These are phyloP conservation scores for Xanthoconium purpureum DNA, from an alignment of 768 basidiomycete genomes.

Conservation along the genomic window DNA sequence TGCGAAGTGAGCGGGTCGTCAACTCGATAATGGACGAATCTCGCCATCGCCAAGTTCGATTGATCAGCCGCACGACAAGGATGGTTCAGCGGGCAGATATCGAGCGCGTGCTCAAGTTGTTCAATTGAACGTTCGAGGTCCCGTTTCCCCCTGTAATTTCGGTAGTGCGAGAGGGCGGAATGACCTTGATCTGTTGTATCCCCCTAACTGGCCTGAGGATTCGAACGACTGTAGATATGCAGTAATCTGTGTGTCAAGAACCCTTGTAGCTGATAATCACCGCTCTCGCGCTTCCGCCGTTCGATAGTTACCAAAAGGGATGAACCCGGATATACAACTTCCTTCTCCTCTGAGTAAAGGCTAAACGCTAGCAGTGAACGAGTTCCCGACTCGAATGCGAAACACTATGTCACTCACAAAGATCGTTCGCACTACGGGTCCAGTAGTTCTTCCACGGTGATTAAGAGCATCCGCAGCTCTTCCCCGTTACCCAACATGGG, in stretches of 20 bases:
- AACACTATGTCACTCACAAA: neutral
- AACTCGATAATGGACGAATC: neutral
- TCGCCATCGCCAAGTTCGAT: conserved; percentile 1
- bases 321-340: neutral
- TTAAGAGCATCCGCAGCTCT: neutral
- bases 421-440: neutral
- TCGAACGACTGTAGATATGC: too few relatives aligned
- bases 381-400: neutral
- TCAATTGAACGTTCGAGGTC: neutral
- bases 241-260: too few relatives aligned
- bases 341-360: neutral
- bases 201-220: neutral
- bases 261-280: too few relatives aligned
- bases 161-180: neutral
- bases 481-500: conserved; percentile 6
- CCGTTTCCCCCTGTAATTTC: neutral
- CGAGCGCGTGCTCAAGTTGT: neutral
- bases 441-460: neutral
- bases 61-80: conserved; percentile 2
- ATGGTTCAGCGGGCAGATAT: neutral
- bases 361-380: neutral
- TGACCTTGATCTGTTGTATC: neutral
- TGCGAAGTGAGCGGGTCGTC: too few relatives aligned
- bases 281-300: too few relatives aligned
- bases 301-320: neutral